phyloP scores from a whole-genome alignment of 768 basidiomycete genomes.

The Rhodotorula diobovata region DNA sequence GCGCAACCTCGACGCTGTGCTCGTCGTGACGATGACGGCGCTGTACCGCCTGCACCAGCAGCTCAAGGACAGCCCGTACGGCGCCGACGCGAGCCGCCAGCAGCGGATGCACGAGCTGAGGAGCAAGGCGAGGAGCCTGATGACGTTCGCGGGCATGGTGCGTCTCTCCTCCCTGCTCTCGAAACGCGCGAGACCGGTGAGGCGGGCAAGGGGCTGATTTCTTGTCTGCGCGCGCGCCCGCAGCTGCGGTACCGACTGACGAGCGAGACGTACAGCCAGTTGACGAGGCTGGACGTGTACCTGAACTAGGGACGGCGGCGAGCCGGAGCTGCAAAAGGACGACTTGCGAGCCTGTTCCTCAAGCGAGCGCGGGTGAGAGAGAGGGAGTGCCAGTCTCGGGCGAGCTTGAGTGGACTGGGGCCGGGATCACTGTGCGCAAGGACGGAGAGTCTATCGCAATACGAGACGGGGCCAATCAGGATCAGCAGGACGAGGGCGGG shows the following conservation, averaged over 20 bases:
- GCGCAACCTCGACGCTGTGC: slow-evolving; percentile 79
- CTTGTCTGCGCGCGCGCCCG: neutral
- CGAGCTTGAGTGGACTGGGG: no score
- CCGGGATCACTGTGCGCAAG: no score
- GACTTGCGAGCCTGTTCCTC: no score
- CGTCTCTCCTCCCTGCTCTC: neutral
- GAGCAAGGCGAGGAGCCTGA: slow-evolving; percentile 75
- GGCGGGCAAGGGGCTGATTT: no score
- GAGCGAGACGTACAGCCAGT: slow-evolving; percentile 80
- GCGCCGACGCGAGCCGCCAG: slow-evolving; percentile 66
- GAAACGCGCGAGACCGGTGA: no score
- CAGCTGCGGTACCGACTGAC: slow-evolving; percentile 78
- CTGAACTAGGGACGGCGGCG: slow-evolving; percentile 19
- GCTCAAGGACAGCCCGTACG: slow-evolving; percentile 64
- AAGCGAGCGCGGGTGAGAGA: no score
- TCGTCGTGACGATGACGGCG: slow-evolving; percentile 87
- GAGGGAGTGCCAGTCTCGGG: no score
- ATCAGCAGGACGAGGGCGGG: no score
- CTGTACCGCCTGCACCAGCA: slow-evolving; percentile 75
- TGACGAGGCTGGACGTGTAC: slow-evolving; percentile 73
- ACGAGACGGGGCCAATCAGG: no score
- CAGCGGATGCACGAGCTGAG: slow-evolving; percentile 65
- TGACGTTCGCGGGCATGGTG: slow-evolving; percentile 65
- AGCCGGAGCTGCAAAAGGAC: no score
- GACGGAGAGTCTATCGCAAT: no score